These are phyloP conservation scores for Penicillium fuscoglaucum DNA, from an alignment of 2,329 filamentous ascomycete species.

Conservation along the genomic window DNA sequence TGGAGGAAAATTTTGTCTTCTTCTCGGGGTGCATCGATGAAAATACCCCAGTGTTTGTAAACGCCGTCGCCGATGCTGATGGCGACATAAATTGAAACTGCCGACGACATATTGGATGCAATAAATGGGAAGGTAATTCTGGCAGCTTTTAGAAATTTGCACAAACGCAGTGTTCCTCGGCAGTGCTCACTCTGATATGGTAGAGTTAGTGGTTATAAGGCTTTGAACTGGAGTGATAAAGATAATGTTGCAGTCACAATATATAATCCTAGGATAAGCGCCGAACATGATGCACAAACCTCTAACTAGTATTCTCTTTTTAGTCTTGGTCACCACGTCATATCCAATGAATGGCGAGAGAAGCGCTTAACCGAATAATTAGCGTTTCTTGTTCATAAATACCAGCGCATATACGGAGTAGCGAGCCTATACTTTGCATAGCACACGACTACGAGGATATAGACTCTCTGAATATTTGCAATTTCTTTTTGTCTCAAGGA, in stretches of 20 bases:
- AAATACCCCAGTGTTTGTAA: slow-evolving; percentile 4
- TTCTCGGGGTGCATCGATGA: neutral
- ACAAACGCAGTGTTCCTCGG: no score
- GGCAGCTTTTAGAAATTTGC: neutral
- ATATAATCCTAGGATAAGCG: neutral
- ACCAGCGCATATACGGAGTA: neutral
- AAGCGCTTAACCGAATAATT: neutral
- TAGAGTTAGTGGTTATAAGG: neutral
- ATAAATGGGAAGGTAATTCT: neutral
- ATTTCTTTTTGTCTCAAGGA: neutral
- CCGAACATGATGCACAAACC: neutral
- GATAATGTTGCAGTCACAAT: neutral
- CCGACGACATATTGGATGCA: neutral
- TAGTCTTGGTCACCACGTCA: neutral
- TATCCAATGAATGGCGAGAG: neutral
- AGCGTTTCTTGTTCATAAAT: neutral
- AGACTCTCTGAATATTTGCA: neutral
- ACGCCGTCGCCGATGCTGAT: neutral
- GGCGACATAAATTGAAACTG: neutral
- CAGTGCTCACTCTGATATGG: neutral
- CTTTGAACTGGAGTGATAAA: neutral
- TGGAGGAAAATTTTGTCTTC: neutral
- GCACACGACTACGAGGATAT: neutral
- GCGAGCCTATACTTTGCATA: neutral
- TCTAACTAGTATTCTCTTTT: neutral